Evolutionary conservation across 768 basidiomycete species (phyloP).

Genomic region (Boletus sp.): DNA sequence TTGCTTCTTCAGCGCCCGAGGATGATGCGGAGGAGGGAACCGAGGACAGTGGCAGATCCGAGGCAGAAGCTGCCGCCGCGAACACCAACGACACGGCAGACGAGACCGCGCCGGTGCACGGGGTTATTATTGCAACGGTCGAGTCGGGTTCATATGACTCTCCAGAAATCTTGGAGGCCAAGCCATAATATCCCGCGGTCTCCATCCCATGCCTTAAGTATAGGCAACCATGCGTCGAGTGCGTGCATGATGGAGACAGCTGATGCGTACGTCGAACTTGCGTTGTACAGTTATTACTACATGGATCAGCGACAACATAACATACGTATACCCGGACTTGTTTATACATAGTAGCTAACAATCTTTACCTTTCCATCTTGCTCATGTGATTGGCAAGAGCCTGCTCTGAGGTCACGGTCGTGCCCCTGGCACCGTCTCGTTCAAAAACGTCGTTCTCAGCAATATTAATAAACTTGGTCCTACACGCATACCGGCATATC

Average conservation of each 20-base stretch:
- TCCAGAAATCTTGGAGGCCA: constrained; percentile 18
- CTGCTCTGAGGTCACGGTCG: no score
- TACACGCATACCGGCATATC: background rate
- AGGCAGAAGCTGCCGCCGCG: background rate
- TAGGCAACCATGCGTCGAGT: constrained; percentile 15
- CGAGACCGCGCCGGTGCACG: constrained; percentile 7
- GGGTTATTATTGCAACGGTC: background rate
- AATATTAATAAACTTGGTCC: background rate
- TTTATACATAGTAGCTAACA: constrained; percentile 19
- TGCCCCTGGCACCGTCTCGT: no score
- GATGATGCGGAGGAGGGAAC: constrained; percentile 2
- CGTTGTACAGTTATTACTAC: constrained; percentile 4
- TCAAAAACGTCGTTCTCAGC: no score
- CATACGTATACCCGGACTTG: constrained; percentile 23
- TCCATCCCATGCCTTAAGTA: constrained; percentile 20
- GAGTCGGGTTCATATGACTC: constrained; percentile 6
- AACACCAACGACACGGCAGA: background rate
- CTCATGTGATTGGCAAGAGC: background rate
- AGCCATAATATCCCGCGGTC: constrained; percentile 14
- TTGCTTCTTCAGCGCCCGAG: constrained; percentile 22
- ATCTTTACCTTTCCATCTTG: constrained; percentile 4
- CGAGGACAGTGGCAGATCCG: constrained; percentile 2
- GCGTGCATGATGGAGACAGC: background rate
- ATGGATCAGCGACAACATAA: constrained; percentile 14
- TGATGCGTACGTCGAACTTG: background rate